Percentiles rank a stretch among this genome's conserved stretches.
Conservation (phyloP, 1,284 basidiomycete genomes). For the Tilletia indica region DNA sequence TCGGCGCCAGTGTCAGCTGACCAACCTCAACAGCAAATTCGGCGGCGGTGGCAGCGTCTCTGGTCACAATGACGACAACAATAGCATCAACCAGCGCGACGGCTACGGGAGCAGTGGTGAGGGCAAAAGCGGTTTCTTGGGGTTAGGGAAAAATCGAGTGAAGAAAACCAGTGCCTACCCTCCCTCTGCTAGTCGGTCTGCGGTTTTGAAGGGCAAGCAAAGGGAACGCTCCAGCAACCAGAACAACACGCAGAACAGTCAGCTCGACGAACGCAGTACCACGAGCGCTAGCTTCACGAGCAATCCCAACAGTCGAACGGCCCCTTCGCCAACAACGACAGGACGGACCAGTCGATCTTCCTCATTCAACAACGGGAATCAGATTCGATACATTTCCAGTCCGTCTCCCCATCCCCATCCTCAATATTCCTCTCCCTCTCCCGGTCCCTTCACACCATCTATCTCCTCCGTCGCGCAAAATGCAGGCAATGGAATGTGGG, state of each 20-base stretch:
- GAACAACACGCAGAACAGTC: not conserved
- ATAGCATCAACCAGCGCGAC: not conserved
- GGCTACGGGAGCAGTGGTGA: not conserved
- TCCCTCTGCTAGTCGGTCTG: not conserved
- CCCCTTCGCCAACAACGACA: no score
- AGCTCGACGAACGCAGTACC: not conserved
- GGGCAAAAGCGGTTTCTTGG: not conserved
- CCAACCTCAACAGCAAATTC: not conserved
- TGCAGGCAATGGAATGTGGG: not conserved
- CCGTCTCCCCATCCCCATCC: not conserved
- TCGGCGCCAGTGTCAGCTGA: slow-evolving; percentile 9
- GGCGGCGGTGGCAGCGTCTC: not conserved
- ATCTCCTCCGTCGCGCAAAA: not conserved
- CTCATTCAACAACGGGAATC: no score
- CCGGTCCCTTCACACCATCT: not conserved
- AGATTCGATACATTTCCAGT: not conserved
- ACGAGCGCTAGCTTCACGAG: not conserved
- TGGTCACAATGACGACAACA: not conserved
- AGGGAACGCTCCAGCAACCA: not conserved
- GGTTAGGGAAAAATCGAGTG: not conserved
- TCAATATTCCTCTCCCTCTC: not conserved
- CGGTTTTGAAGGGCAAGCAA: not conserved
- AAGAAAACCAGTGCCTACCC: not conserved
- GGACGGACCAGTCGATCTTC: no score
- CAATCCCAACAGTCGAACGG: no score